Base-by-base conservation (phyloP, 2,329 filamentous ascomycete genomes). In the Diaporthe batatas region DNA sequence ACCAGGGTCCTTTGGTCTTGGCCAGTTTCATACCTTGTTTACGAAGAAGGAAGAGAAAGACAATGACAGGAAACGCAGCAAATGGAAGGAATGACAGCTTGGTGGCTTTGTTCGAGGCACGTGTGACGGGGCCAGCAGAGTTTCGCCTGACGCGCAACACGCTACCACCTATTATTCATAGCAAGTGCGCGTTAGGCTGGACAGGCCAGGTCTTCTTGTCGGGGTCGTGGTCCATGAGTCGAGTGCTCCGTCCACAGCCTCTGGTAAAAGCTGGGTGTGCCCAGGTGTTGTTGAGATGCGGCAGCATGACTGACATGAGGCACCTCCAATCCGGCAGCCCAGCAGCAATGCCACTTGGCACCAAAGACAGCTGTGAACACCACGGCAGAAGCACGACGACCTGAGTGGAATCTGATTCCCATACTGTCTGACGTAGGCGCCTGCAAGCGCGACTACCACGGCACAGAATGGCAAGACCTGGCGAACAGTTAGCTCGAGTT, bases 401-500 rank as follows among this genome's bases (percentile, higher is more conserved):
- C n/a, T 12, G 11, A 29, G 47, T 8, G 32, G 39, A 2, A 25
- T 23, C 4, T 2, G 14, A 18, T 21, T 2, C 34, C 6, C 29
- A 62, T 18, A 16, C 47, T 21, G 12, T 6, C 4, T 7, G 29
- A 65, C 21, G 12, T 23, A 11, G n/a, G 12, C 3, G 36, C 14
- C 12, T 6, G 32, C 14, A 21, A 21, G 47, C 16, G 47, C 18
- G 29, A n/a, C 4, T 53, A 5, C 12, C 32, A 39, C 32, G 8
- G 51, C 14, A 67, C 32, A 29, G 14, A 2, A 32, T 4, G 11
- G n/a, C 3, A 29, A n/a, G 34, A 16, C 47, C 62, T 67, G 11
- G 62, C 44, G 29, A 51, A 62, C 55, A 21, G 23, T 70, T 32
- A 70, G 68, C 55, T 39, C 47, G 10, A 14, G 29, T 16, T 51